Evolutionary conservation across 2,329 filamentous ascomycete genomes (phyloP).

Genomic region (Lecanosticta acicola): DNA sequence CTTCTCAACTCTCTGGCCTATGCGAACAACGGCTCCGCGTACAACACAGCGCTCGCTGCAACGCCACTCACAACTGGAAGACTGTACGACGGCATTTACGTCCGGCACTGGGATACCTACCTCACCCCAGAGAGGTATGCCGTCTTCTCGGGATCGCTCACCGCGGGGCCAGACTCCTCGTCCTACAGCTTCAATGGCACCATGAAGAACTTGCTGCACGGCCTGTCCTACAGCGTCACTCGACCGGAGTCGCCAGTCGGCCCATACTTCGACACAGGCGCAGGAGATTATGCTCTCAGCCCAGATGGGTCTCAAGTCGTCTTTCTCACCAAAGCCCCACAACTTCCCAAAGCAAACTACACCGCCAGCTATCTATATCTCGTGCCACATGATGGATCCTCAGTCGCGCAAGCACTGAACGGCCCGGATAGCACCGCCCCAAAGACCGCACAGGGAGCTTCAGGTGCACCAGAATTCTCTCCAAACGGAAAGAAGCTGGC

Average conservation of each 20-base stretch:
- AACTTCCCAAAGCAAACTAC: conserved; percentile 23
- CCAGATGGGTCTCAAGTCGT: conserved; percentile 23
- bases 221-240: conserved; percentile 22
- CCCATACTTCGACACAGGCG: conserved; percentile 16
- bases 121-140: conserved; percentile 45
- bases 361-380: conserved; percentile 24
- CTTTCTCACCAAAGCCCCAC: conserved; percentile 23
- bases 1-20: conserved; percentile 25
- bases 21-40: conserved; percentile 34
- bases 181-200: conserved; percentile 14
- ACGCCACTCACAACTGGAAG: conserved; percentile 43
- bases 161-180: conserved; percentile 3
- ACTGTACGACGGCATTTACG: conserved; percentile 48
- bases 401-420: conserved; percentile 21
- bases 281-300: conserved; percentile 22
- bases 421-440: conserved; percentile 23
- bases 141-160: conserved; percentile 46
- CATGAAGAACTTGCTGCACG: conserved; percentile 20
- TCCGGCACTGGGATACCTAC: conserved; percentile 51
- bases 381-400: conserved; percentile 25
- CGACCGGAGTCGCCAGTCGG: conserved; percentile 22
- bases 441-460: conserved; percentile 19
- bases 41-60: conserved; percentile 45
- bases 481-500: conserved; percentile 20
- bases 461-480: conserved; percentile 19